Conservation (phyloP, 2,329 filamentous ascomycete species). For the Microcyclospora tardicrescens region DNA sequence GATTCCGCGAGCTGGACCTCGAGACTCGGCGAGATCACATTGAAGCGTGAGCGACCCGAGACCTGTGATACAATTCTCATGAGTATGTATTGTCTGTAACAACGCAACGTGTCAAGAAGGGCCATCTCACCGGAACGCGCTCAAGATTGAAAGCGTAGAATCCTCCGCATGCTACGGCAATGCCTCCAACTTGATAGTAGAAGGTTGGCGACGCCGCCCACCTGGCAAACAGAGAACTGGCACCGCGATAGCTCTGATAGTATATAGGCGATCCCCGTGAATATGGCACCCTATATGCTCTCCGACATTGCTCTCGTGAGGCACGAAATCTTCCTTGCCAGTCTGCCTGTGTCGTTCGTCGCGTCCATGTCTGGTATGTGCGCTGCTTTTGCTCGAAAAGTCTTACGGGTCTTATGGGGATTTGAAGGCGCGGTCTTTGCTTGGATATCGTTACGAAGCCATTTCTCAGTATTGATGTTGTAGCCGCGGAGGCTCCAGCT, state of each 20-base stretch:
- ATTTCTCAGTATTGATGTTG: no score
- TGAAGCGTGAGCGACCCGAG: conserved; percentile 60
- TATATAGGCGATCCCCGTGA: conserved; percentile 1
- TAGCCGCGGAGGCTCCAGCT: no score
- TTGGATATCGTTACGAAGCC: no score
- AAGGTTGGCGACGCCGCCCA: conserved; percentile 35
- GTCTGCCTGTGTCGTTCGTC: neutral
- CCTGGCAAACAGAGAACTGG: conserved; percentile 12
- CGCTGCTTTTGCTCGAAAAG: no score
- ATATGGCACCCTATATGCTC: no score
- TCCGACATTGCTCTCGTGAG: no score
- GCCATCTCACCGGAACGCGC: conserved; percentile 42
- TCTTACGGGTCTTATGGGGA: no score
- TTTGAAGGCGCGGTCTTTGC: no score
- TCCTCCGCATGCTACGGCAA: conserved; percentile 31
- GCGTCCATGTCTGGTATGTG: no score
- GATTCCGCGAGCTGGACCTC: conserved; percentile 42
- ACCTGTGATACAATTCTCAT: conserved; percentile 32
- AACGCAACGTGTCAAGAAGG: no score
- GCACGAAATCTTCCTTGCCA: no score
- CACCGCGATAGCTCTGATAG: conserved; percentile 19
- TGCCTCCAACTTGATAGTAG: conserved; percentile 31
- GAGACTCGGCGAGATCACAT: conserved; percentile 45
- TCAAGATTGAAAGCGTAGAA: conserved; percentile 61
- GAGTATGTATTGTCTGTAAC: no score